phyloP scores from a whole-genome alignment of 345 rosid genomes.

The Conringia planisiliqua region DNA sequence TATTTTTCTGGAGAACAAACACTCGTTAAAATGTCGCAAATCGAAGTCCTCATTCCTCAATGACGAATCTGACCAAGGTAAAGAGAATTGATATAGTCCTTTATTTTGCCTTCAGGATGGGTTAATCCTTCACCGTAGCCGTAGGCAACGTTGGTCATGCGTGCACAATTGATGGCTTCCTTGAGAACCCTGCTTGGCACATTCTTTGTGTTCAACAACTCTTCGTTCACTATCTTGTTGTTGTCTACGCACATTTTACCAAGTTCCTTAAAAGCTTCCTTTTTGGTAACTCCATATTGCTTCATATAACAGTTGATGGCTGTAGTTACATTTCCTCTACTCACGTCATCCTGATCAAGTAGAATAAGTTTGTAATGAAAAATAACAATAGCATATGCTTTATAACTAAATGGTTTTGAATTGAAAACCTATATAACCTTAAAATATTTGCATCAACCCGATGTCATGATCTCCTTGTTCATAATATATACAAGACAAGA shows the following conservation, averaged over 20 bases:
- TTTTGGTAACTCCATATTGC: slow-evolving; percentile 1
- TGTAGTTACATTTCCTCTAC: neutral
- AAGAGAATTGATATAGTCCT: neutral
- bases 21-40: neutral
- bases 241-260: neutral
- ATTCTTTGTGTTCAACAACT: neutral
- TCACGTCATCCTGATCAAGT: slow-evolving; percentile 3
- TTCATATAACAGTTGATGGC: slow-evolving; percentile 3
- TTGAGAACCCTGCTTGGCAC: neutral
- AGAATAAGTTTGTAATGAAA: too few relatives aligned
- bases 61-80: neutral
- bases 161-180: neutral
- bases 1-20: neutral
- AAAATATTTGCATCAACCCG: neutral
- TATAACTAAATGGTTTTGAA: neutral
- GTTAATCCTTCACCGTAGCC: neutral
- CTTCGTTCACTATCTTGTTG: neutral
- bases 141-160: neutral
- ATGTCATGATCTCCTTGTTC: too few relatives aligned
- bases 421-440: neutral
- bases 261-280: neutral
- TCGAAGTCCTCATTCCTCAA: neutral
- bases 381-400: too few relatives aligned
- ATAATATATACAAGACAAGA: neutral
- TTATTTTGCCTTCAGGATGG: neutral